Evolutionary conservation across 495 filamentous ascomycete genomes (phyloP).

Genomic region (Jackrogersella minutella): DNA sequence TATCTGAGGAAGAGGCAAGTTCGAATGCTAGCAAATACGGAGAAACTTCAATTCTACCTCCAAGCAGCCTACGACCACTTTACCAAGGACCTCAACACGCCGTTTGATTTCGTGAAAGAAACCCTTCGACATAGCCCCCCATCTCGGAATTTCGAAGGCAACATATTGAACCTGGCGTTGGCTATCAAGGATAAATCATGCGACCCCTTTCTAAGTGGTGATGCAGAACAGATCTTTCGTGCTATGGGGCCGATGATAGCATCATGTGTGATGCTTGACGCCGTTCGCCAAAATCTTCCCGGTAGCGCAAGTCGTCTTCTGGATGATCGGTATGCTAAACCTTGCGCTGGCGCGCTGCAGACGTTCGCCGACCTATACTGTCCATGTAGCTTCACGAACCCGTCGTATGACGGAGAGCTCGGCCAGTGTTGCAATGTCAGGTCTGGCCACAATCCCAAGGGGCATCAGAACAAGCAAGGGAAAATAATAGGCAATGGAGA

Average conservation of each 20-base stretch:
- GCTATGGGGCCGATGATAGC: conserved; percentile 61
- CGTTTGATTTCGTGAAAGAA: conserved; percentile 65
- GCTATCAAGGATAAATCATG: conserved; percentile 50
- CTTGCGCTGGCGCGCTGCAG: conserved; percentile 56
- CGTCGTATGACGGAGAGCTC: conserved; percentile 33
- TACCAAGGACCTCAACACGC: conserved; percentile 55
- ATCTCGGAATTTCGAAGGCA: conserved; percentile 60
- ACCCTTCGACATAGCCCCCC: conserved; percentile 56
- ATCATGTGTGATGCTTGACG: conserved; percentile 63
- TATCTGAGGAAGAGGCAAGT: conserved; percentile 50
- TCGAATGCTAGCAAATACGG: conserved; percentile 58
- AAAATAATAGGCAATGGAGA: conserved; percentile 55
- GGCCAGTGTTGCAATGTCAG: conserved; percentile 56
- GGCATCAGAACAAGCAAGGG: conserved; percentile 59
- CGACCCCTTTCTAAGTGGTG: conserved; percentile 34
- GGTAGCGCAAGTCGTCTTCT: conserved; percentile 44
- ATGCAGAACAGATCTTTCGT: conserved; percentile 52
- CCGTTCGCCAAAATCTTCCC: conserved; percentile 52
- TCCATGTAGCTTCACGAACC: conserved; percentile 55
- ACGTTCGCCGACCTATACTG: conserved; percentile 58
- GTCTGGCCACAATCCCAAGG: conserved; percentile 55
- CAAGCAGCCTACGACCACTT: conserved; percentile 66
- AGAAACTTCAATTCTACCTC: conserved; percentile 60
- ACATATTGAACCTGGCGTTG: conserved; percentile 61
- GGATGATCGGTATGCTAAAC: conserved; percentile 41